Evolutionary conservation across 1,139 yeast genomes (phyloP), one percentile per base, ranked within the genome.

Genomic region (Hanseniaspora gamundiae): DNA sequence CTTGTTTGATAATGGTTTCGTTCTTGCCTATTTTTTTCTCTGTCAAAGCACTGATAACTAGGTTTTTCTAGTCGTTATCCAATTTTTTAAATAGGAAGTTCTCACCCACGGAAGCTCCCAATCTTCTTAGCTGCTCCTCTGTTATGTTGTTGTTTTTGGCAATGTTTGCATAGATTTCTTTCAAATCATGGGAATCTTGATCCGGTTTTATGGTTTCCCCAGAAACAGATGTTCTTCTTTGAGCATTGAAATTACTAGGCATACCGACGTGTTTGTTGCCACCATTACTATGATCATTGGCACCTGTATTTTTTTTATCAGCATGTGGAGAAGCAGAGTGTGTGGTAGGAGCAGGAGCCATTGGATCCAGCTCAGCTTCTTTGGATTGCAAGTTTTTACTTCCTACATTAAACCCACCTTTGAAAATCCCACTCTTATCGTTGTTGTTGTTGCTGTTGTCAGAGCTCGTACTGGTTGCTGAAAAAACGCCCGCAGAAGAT

Each of bases 11-110:
- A 50, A 91, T 81, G 52, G 76, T 78, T 10, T 76, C 67, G 45
- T 77, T 83, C 46, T 74, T 69, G 5, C 72, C 57, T 43, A 79
- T 76, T 43, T 66, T 64, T 57, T 82, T 83, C 59, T 83, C 91
- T 52, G 81, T 76, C 51, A 91, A 71, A 17, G 96, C 94, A 52
- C 78, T 75, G 45, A 91, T 75, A 36, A 91, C 93, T 13, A 91
- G 77, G 51, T 73, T 76, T 55, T 84, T 71, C 6, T 94, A 74
- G 51, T 77, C 84, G 40, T 71, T 73, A 56, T 78, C 84, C 51
- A 78, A 74, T 55, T 91, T 74, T 58, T 81, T 87, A 65, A 91
- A 91, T 53, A 91, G 68, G 59, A 91, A 88, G 66, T 86, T 91
- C 54, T 78, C 76, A 38, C 80, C 76, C 49, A 91, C 82, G 22